Conservation (phyloP, 257 asterid genomes). For the Pogostemon cablin region DNA sequence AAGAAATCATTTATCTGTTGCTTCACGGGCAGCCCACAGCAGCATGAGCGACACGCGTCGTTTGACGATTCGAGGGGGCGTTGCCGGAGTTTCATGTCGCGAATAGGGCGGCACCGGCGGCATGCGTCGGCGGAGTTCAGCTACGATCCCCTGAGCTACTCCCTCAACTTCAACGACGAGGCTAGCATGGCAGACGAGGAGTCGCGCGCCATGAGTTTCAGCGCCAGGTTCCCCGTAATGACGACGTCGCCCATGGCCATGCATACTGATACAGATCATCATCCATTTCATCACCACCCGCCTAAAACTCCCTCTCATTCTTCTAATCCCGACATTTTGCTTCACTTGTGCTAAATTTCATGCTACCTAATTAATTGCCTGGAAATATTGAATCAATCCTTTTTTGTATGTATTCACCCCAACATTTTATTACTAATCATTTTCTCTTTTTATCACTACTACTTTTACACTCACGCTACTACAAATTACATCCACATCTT, state of each 20-base stretch:
- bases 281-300: not conserved
- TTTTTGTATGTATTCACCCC: no score
- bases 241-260: conserved; percentile 37
- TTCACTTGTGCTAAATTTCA: no score
- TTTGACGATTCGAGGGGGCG: conserved; percentile 28
- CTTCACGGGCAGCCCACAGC: conserved; percentile 28
- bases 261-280: not conserved
- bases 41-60: conserved; percentile 30
- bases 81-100: conserved; percentile 39
- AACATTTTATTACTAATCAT: no score
- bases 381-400: no score
- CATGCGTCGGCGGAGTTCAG: conserved; percentile 47
- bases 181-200: not conserved
- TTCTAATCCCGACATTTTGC: no score
- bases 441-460: no score
- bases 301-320: not conserved
- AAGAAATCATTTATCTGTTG: conserved; percentile 36
- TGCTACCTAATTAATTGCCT: no score
- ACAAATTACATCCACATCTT: no score
- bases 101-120: conserved; percentile 41
- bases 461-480: no score
- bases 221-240: conserved; percentile 43
- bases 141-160: conserved; percentile 48
- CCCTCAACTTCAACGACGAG: conserved; percentile 44
- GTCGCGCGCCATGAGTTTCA: conserved; percentile 34